Percentiles rank a stretch among this genome's conserved stretches.
phyloP scores from a whole-genome alignment of 2,329 filamentous ascomycete species.

The Ophiostoma montium region DNA sequence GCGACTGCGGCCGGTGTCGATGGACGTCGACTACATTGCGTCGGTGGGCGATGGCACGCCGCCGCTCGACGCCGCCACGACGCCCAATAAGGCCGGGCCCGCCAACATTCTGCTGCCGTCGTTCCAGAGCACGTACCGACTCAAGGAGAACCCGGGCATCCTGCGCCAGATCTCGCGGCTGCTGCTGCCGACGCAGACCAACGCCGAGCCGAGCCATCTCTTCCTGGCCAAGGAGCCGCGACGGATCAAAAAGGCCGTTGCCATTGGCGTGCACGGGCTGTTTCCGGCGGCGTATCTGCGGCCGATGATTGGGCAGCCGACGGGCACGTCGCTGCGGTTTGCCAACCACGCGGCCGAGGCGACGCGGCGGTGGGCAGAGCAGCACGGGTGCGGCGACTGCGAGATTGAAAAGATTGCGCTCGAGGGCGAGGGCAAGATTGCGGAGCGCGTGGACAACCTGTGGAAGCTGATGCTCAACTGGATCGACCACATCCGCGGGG shows the following conservation, averaged over 20 bases:
- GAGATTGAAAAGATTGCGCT: slow-evolving; percentile 89
- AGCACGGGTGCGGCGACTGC: slow-evolving; percentile 55
- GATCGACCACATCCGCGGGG: slow-evolving; percentile 76
- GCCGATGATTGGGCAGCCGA: slow-evolving; percentile 87
- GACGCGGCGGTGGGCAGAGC: slow-evolving; percentile 69
- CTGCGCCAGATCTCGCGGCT: slow-evolving; percentile 51
- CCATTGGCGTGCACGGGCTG: slow-evolving; percentile 88
- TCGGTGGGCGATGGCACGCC: slow-evolving; percentile 18
- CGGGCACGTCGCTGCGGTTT: slow-evolving; percentile 87
- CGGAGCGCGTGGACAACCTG: slow-evolving; percentile 75
- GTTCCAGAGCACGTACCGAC: slow-evolving; percentile 52
- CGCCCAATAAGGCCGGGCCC: slow-evolving; percentile 25
- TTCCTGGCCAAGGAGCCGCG: slow-evolving; percentile 54
- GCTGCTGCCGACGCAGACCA: slow-evolving; percentile 37
- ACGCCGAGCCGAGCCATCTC: slow-evolving; percentile 49
- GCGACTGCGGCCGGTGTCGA: slow-evolving; percentile 30
- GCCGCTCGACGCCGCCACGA: not conserved
- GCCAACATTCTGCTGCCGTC: slow-evolving; percentile 56
- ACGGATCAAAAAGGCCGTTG: slow-evolving; percentile 70
- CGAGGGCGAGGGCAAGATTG: slow-evolving; percentile 87
- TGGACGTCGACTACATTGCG: slow-evolving; percentile 29
- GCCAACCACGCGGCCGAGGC: slow-evolving; percentile 74
- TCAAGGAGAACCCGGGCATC: slow-evolving; percentile 55
- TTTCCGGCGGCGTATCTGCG: slow-evolving; percentile 80
- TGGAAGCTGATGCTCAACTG: slow-evolving; percentile 93